These are phyloP conservation scores for Rhizophagus clarus DNA, from an alignment of 192 early-diverging fungal genomes.

Conservation along the genomic window DNA sequence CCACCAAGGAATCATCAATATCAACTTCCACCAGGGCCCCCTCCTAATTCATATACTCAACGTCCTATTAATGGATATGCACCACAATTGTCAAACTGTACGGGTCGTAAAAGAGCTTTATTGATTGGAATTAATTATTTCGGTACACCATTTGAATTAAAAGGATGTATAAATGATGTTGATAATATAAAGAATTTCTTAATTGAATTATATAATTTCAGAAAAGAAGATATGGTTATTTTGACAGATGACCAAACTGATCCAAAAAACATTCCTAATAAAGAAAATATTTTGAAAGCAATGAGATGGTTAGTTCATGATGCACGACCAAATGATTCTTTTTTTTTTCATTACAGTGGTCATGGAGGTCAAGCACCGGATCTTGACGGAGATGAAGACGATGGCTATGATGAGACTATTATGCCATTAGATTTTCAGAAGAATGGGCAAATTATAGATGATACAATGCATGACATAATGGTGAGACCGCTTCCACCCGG, in stretches of 20 bases:
- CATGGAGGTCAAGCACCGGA: slow-evolving; percentile 69
- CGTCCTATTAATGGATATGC: slow-evolving; percentile 27
- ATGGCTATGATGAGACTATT: slow-evolving; percentile 80
- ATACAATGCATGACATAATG: slow-evolving; percentile 75
- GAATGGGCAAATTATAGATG: slow-evolving; percentile 71
- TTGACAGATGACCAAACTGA: slow-evolving; percentile 76
- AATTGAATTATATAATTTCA: slow-evolving; percentile 64
- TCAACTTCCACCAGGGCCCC: neutral
- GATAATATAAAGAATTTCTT: slow-evolving; percentile 74
- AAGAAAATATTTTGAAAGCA: slow-evolving; percentile 71
- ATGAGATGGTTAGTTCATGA: slow-evolving; percentile 81
- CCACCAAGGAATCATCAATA: slow-evolving; percentile 37
- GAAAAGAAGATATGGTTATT: slow-evolving; percentile 68
- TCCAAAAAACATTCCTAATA: slow-evolving; percentile 67
- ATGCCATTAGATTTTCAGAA: slow-evolving; percentile 59
- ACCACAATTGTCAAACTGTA: slow-evolving; percentile 54
- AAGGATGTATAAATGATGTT: slow-evolving; percentile 85
- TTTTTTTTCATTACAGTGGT: slow-evolving; percentile 84
- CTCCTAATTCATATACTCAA: slow-evolving; percentile 18
- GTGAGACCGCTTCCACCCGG: slow-evolving; percentile 62
- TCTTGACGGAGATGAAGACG: slow-evolving; percentile 73
- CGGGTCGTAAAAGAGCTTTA: slow-evolving; percentile 77
- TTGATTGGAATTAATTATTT: slow-evolving; percentile 95
- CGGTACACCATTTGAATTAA: slow-evolving; percentile 59
- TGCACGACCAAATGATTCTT: slow-evolving; percentile 75